Conservation (phyloP, 495 filamentous ascomycete species). For the Aspergillus haitiensis region DNA sequence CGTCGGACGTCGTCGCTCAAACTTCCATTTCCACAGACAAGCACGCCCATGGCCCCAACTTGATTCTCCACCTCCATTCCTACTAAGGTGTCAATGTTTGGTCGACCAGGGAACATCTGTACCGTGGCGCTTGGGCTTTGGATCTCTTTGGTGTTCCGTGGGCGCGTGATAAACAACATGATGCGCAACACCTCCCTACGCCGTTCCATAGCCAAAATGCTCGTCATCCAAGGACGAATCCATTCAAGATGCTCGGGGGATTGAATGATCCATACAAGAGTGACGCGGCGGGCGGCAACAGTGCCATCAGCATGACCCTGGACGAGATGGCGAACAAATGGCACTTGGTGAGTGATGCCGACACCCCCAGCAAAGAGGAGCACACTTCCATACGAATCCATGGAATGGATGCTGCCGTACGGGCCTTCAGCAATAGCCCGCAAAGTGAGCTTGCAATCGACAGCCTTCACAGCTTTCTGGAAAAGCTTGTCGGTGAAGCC, state of each 20-base stretch:
- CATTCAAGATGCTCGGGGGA: conserved; percentile 86
- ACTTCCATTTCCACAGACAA: conserved; percentile 82
- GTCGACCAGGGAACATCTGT: conserved; percentile 80
- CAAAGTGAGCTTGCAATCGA: conserved; percentile 50
- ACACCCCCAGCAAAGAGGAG: conserved; percentile 90
- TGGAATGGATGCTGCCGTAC: conserved; percentile 77
- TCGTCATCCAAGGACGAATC: conserved; percentile 92
- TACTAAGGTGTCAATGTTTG: conserved; percentile 74
- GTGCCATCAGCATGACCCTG: conserved; percentile 69
- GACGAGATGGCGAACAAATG: conserved; percentile 81
- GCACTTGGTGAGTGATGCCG: conserved; percentile 92
- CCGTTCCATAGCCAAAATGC: conserved; percentile 73
- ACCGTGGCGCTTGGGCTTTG: conserved; percentile 69
- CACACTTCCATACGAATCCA: conserved; percentile 86
- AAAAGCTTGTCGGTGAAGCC: conserved; percentile 86
- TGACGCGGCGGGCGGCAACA: conserved; percentile 75
- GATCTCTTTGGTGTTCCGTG: conserved; percentile 70
- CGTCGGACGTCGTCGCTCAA: conserved; percentile 81
- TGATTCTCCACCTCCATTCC: conserved; percentile 74
- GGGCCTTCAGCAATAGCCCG: conserved; percentile 77
- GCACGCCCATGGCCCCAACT: conserved; percentile 85
- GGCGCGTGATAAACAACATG: conserved; percentile 84
- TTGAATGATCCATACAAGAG: conserved; percentile 88
- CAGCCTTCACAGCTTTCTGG: conserved; percentile 52
- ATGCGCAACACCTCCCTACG: conserved; percentile 78